A percentile compares a stretch with the other conserved stretches of the same genome.
Conservation (phyloP, 106 monocot genomes). For the Allium fistulosum region DNA sequence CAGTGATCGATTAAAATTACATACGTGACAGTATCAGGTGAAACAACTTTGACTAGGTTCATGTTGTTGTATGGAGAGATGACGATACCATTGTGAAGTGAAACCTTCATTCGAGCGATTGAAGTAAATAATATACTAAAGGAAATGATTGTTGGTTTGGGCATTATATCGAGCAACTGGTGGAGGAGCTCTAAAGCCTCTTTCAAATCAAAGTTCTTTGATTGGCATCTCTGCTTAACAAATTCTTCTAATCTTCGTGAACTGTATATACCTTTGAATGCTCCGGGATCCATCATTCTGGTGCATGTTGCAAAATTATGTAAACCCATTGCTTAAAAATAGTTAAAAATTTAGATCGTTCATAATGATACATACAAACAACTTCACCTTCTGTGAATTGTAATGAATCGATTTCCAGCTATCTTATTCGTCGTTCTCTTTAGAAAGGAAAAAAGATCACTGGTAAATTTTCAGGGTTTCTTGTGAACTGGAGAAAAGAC, state of each 20-base stretch:
- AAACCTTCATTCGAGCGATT: neutral
- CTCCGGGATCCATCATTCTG: too few species aligned
- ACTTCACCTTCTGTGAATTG: too few species aligned
- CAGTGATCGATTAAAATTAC: slow-evolving; percentile 12
- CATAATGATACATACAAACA: too few species aligned
- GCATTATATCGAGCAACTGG: neutral
- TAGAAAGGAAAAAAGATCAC: too few species aligned
- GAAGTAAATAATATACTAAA: neutral
- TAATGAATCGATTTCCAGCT: too few species aligned
- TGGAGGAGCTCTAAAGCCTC: neutral
- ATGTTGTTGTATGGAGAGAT: slow-evolving; percentile 8
- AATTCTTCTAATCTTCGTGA: neutral
- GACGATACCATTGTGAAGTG: neutral
- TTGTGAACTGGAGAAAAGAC: too few species aligned
- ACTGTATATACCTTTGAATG: too few species aligned
- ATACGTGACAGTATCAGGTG: slow-evolving; percentile 6
- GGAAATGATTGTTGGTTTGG: neutral
- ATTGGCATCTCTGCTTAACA: neutral
- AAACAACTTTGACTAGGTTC: slow-evolving; percentile 2
- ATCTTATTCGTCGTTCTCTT: too few species aligned
- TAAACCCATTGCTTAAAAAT: too few species aligned
- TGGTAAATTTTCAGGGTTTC: too few species aligned
- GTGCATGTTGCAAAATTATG: too few species aligned
- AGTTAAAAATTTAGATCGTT: too few species aligned
- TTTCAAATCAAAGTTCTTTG: neutral